These are phyloP conservation scores for Phytophthora tubulina DNA, from an alignment of 352 stramenopile species.

Conservation along the genomic window DNA sequence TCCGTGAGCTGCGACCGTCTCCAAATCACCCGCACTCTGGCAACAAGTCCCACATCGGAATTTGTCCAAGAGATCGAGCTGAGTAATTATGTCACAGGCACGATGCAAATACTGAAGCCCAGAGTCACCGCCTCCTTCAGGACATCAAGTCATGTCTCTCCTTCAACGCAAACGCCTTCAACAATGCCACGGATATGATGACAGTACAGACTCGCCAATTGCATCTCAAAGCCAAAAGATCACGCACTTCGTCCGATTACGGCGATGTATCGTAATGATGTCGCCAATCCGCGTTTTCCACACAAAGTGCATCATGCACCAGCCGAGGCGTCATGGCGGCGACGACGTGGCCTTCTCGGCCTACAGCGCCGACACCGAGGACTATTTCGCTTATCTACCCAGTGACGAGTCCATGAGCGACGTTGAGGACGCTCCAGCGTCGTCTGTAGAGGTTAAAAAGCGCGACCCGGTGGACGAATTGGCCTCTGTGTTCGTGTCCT, in stretches of 20 bases:
- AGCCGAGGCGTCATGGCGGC: conserved; percentile 1
- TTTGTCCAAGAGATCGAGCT: too few relatives aligned
- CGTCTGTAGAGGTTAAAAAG: conserved; percentile 8
- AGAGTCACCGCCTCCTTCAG: too few relatives aligned
- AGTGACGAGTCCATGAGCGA: conserved; percentile 67
- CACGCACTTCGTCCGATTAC: not conserved
- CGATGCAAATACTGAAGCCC: too few relatives aligned
- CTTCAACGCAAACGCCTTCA: too few relatives aligned
- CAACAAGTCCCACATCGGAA: too few relatives aligned
- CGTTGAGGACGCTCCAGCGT: conserved; percentile 31
- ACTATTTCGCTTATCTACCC: conserved; percentile 70
- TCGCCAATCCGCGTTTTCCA: not conserved
- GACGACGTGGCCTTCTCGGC: conserved; percentile 40
- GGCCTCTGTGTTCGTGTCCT: conserved; percentile 33
- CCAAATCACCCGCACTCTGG: too few relatives aligned
- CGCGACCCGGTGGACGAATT: conserved; percentile 42
- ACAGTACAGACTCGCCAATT: too few relatives aligned
- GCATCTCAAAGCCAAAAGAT: too few relatives aligned
- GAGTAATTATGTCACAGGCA: too few relatives aligned
- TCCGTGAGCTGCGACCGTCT: too few relatives aligned
- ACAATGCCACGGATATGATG: too few relatives aligned
- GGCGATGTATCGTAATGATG: conserved; percentile 20
- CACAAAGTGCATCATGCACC: conserved; percentile 29
- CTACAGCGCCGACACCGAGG: conserved; percentile 47
- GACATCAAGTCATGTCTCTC: too few relatives aligned